These are phyloP conservation scores for Copromyces sp. DNA, from an alignment of 495 filamentous ascomycete genomes.

Conservation along the genomic window DNA sequence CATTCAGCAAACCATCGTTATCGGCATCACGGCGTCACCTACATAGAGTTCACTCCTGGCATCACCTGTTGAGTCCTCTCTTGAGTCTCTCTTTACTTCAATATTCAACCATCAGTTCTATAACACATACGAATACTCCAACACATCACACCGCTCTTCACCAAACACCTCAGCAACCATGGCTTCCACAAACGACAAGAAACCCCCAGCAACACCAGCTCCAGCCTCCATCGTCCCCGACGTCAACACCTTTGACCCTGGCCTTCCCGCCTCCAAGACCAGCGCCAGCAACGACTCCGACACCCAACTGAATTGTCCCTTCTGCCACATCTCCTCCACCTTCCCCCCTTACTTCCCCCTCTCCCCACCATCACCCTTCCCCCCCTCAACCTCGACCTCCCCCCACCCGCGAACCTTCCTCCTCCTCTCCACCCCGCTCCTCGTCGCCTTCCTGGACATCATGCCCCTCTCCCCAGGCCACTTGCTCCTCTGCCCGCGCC, in stretches of 20 bases:
- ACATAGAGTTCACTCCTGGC: not conserved
- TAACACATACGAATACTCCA: not conserved
- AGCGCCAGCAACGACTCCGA: not conserved
- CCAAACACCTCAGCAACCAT: not conserved
- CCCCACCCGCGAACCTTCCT: conserved; percentile 48
- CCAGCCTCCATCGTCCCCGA: not conserved
- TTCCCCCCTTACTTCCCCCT: conserved; percentile 36
- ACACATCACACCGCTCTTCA: not conserved
- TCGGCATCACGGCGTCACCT: not conserved
- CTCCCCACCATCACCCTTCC: conserved; percentile 22
- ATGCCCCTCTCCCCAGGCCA: conserved; percentile 74
- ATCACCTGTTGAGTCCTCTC: not conserved
- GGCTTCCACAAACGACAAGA: not conserved
- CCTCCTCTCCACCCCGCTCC: conserved; percentile 58
- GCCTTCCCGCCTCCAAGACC: not conserved
- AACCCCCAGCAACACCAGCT: not conserved
- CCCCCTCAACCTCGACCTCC: conserved; percentile 19
- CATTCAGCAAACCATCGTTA: not conserved
- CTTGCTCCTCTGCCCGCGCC: conserved; percentile 61
- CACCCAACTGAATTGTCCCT: conserved; percentile 40
- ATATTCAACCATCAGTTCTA: not conserved
- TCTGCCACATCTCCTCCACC: conserved; percentile 50
- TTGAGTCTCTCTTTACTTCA: not conserved
- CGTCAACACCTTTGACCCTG: conserved; percentile 5
- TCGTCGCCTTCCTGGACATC: conserved; percentile 84